These are phyloP conservation scores for Candida maris DNA, from an alignment of 805 yeast species.

Conservation along the genomic window DNA sequence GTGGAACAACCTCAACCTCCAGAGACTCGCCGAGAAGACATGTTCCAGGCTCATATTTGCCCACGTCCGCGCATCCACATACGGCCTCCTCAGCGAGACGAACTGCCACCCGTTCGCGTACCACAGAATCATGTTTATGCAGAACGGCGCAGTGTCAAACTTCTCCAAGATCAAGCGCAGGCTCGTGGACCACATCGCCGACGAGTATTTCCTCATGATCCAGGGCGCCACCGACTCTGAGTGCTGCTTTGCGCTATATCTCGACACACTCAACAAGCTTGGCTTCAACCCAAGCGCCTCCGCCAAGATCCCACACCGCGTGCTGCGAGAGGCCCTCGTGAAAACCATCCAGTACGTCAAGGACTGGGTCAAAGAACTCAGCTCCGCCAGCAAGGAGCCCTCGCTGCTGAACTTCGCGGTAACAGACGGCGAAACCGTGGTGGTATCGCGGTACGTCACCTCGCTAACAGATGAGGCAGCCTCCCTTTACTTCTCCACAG, in stretches of 20 bases:
- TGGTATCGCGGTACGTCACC: constrained; percentile 83
- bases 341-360: constrained; percentile 72
- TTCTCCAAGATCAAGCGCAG: constrained; percentile 71
- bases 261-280: constrained; percentile 70
- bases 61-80: constrained; percentile 93
- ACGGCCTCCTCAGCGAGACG: constrained; percentile 90
- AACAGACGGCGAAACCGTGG: constrained; percentile 85
- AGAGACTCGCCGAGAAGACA: constrained; percentile 83
- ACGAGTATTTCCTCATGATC: constrained; percentile 71
- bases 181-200: constrained; percentile 68
- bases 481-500: constrained; percentile 89
- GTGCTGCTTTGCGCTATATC: constrained; percentile 85
- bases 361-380: constrained; percentile 69
- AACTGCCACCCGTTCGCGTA: constrained; percentile 95
- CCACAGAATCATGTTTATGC: constrained; percentile 92
- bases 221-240: constrained; percentile 97
- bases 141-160: constrained; percentile 84
- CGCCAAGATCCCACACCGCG: constrained; percentile 39
- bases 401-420: constrained; percentile 90
- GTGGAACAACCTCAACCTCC: constrained; percentile 92
- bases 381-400: constrained; percentile 55
- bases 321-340: constrained; percentile 64
- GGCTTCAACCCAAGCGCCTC: constrained; percentile 63
- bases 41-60: constrained; percentile 83
- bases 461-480: constrained; percentile 95